phyloP scores from a whole-genome alignment of 2,329 filamentous ascomycete species.

The Periconia digitata region DNA sequence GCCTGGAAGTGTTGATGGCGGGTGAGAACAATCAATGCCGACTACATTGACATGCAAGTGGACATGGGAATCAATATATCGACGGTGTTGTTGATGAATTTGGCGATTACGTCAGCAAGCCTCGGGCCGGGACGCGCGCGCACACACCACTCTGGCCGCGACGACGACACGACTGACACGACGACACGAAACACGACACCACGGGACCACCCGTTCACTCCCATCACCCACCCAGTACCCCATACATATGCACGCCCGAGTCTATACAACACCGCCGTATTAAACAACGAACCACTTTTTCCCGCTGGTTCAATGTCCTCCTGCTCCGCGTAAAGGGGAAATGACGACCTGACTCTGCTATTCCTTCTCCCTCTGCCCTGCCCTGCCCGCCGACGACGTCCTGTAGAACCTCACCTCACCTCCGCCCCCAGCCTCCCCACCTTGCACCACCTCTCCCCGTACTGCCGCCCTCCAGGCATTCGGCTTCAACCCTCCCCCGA shows the following conservation, averaged over 20 bases:
- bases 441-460: background rate
- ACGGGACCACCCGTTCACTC: background rate
- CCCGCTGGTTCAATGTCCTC: background rate
- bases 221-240: background rate
- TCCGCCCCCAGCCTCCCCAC: constrained; percentile 1
- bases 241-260: too few species aligned
- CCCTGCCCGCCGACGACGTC: too few species aligned
- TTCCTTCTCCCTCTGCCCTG: background rate
- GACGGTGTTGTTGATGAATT: background rate
- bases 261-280: too few species aligned
- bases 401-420: background rate
- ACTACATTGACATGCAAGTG: background rate
- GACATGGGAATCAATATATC: background rate
- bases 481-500: background rate
- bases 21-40: too few species aligned
- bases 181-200: background rate
- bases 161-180: background rate
- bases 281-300: too few species aligned
- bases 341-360: background rate
- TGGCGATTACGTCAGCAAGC: background rate
- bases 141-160: constrained; percentile 17
- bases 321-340: background rate
- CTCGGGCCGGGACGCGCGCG: constrained; percentile 4
- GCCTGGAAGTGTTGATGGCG: too few species aligned
- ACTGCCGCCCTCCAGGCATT: background rate